Percentiles rank a stretch among this genome's conserved stretches.
phyloP scores from a whole-genome alignment of 192 early-diverging fungal species.

The Rhizophagus sp. region DNA sequence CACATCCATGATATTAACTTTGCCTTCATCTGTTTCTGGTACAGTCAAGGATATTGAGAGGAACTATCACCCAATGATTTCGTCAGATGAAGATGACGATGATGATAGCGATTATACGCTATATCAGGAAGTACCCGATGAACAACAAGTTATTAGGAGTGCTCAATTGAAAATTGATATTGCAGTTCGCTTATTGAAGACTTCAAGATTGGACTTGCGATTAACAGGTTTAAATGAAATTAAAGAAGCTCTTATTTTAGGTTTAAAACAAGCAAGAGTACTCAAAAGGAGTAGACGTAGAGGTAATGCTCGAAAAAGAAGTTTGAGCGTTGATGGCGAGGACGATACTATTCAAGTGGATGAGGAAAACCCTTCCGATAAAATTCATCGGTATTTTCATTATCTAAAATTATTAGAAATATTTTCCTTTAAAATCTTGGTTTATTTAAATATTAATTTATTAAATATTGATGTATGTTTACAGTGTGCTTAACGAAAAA shows the following conservation, averaged over 20 bases:
- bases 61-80: constrained; percentile 26
- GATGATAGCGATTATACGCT: constrained; percentile 37
- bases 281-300: constrained; percentile 34
- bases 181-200: constrained; percentile 45
- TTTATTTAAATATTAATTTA: not conserved
- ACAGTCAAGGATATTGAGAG: not conserved
- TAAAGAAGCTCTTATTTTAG: constrained; percentile 44
- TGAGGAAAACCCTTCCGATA: constrained; percentile 22
- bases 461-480: not conserved
- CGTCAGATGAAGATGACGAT: constrained; percentile 36
- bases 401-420: not conserved
- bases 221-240: constrained; percentile 46
- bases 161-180: constrained; percentile 41
- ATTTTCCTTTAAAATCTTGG: no score
- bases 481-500: constrained; percentile 37
- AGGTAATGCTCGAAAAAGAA: constrained; percentile 38
- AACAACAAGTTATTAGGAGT: constrained; percentile 42
- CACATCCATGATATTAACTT: constrained; percentile 11
- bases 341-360: constrained; percentile 12
- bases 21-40: constrained; percentile 25
- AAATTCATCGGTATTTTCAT: constrained; percentile 17
- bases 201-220: constrained; percentile 43
- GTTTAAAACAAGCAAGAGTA: constrained; percentile 37
- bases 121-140: constrained; percentile 34
- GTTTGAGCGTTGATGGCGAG: constrained; percentile 20